Base-by-base conservation (phyloP, 148 eudicot genomes). In the Limonium bicolor region DNA sequence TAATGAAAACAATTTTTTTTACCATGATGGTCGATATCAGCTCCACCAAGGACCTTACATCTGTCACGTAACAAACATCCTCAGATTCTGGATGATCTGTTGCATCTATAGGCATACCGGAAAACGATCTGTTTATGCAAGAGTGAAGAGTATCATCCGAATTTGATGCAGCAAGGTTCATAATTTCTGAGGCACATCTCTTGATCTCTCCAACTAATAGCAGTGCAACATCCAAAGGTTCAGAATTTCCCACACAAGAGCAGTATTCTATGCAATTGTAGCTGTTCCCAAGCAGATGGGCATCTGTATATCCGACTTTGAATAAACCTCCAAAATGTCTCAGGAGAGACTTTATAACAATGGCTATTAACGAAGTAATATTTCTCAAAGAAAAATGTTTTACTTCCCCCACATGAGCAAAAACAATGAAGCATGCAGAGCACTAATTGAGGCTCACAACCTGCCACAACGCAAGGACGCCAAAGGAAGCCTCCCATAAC, bases 21-120 rank as follows among this genome's bases (percentile, higher is more conserved):
- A 90, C 97, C 97, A 75, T 77, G 51, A 53, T 36, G 20, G 64
- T 39, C 50, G 95, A 65, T 27, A 80, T 58, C 49, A 84, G 66
- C 75, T 90, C 97, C 57, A 90, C 43, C 29, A 80, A 61, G 22
- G 82, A 77, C 46, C 80, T 43, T 49, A 71, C 54, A 77, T 76
- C 76, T 44, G 45, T 42, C 41, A 53, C 63, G 58, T 33, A 11
- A 56, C 53, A 58, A 35, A 68, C 39, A 27, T 53, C 53, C 30
- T 40, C 62, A 43, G 38, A 49, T 21, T 20, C 27, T 6, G 20
- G 51, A 18, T 46, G 41, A 27, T 32, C 26, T 35, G 61, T 41
- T 25, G 36, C 14, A 30, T 25, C 26, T 30, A 41, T 52, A 20
- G 53, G 24, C 50, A 55, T 49, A 51, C 33, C 41, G 46, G 27